These are phyloP conservation scores for Aspergillus diversus DNA, from an alignment of 495 filamentous ascomycete species.

Conservation along the genomic window DNA sequence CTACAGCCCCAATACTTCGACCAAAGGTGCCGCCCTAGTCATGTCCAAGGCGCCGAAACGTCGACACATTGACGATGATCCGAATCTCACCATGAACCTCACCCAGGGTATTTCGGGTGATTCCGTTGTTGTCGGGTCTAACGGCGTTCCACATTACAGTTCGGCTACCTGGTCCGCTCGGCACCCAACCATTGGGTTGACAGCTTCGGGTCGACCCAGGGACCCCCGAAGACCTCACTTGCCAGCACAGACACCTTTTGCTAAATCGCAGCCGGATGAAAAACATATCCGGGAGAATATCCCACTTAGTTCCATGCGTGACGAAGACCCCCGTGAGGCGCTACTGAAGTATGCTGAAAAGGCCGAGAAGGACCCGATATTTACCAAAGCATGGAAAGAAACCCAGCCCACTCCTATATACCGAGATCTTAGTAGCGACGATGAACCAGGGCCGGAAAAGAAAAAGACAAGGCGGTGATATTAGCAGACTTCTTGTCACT, in stretches of 20 bases:
- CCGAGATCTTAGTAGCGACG: slow-evolving; percentile 89
- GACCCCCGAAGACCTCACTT: slow-evolving; percentile 82
- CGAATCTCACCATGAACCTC: slow-evolving; percentile 79
- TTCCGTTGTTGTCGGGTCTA: slow-evolving; percentile 65
- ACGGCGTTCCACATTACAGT: slow-evolving; percentile 48
- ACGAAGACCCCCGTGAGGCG: slow-evolving; percentile 95
- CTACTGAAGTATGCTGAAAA: slow-evolving; percentile 93
- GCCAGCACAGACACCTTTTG: slow-evolving; percentile 86
- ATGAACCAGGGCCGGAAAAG: slow-evolving; percentile 69
- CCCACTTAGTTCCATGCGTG: slow-evolving; percentile 89
- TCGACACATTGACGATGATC: slow-evolving; percentile 92
- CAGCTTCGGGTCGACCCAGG: slow-evolving; percentile 75
- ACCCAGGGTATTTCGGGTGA: slow-evolving; percentile 80
- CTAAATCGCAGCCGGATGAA: slow-evolving; percentile 88
- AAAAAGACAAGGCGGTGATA: slow-evolving; percentile 60
- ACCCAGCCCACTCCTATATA: slow-evolving; percentile 95
- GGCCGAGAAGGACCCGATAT: slow-evolving; percentile 89
- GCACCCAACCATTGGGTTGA: slow-evolving; percentile 72
- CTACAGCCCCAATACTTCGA: slow-evolving; percentile 83
- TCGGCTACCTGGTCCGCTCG: slow-evolving; percentile 61
- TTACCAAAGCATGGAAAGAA: slow-evolving; percentile 88
- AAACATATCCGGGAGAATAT: slow-evolving; percentile 85
- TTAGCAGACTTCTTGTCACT: neutral
- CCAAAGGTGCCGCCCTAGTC: slow-evolving; percentile 79
- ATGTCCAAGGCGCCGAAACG: slow-evolving; percentile 94